These are phyloP conservation scores for Murraya paniculata DNA, from an alignment of 345 rosid genomes.

Conservation along the genomic window DNA sequence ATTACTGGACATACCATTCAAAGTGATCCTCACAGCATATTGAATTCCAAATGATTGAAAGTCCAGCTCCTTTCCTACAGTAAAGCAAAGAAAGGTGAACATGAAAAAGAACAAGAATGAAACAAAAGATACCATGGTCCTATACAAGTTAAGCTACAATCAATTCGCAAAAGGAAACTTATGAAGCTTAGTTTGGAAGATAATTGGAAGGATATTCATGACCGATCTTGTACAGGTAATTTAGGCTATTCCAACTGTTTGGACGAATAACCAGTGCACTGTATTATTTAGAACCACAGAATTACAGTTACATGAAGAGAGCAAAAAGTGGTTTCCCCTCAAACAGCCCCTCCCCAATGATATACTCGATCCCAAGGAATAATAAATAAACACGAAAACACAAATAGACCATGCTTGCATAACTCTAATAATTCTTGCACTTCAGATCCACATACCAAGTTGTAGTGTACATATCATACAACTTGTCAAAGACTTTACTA, in stretches of 20 bases:
- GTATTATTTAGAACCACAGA: not conserved
- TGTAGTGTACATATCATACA: conserved; percentile 65
- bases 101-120: not conserved
- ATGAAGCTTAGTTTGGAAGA: not conserved
- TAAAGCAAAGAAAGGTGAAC: not conserved
- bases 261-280: not conserved
- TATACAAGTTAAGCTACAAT: not conserved
- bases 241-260: not conserved
- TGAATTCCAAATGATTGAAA: conserved; percentile 55
- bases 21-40: conserved; percentile 77
- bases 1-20: conserved; percentile 39
- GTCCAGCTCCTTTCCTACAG: conserved; percentile 55
- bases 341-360: not conserved
- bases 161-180: not conserved
- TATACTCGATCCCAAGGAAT: not conserved
- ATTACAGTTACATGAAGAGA: not conserved
- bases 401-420: not conserved
- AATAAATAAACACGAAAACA: not conserved
- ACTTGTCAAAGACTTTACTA: conserved; percentile 67
- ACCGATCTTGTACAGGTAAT: not conserved
- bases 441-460: conserved; percentile 46
- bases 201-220: not conserved
- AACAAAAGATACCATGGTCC: not conserved
- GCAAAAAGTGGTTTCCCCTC: not conserved
- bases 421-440: not conserved